Percentiles rank a stretch among this genome's conserved stretches.
Evolutionary conservation across 2,329 filamentous ascomycete genomes (phyloP).

Genomic region (Clonostachys sp.): DNA sequence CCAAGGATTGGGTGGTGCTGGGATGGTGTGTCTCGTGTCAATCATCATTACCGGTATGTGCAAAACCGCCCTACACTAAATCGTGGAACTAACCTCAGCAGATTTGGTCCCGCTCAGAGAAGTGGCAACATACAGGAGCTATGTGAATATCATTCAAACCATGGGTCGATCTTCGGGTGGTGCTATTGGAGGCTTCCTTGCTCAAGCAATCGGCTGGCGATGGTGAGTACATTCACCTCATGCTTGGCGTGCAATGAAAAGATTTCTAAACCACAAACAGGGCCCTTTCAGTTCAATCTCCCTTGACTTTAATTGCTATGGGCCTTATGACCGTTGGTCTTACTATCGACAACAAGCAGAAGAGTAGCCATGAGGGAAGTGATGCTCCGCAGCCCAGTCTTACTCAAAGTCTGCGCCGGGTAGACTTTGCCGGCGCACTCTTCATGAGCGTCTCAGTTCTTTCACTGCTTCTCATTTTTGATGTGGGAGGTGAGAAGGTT

Average conservation of each 20-base stretch:
- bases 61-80: constrained; percentile 16
- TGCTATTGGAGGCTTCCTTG: constrained; percentile 66
- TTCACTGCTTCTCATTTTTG: constrained; percentile 63
- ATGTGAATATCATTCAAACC: constrained; percentile 68
- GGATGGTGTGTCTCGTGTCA: constrained; percentile 65
- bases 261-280: too few species aligned
- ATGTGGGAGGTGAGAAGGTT: constrained; percentile 63
- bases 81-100: constrained; percentile 34
- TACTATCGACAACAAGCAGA: constrained; percentile 44
- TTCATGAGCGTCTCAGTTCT: constrained; percentile 63
- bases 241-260: too few species aligned
- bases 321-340: constrained; percentile 58
- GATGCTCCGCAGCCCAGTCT: constrained; percentile 43
- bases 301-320: constrained; percentile 63
- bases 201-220: constrained; percentile 70
- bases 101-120: constrained; percentile 68
- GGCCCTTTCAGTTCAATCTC: constrained; percentile 65
- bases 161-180: constrained; percentile 64
- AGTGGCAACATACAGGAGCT: constrained; percentile 69
- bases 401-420: constrained; percentile 39
- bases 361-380: constrained; percentile 24
- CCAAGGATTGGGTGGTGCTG: constrained; percentile 59
- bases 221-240: constrained; percentile 36
- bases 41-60: constrained; percentile 33
- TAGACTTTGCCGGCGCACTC: constrained; percentile 71